Evolutionary conservation across 306 rosid species (phyloP).

Genomic region (Lathyrus aphaca): DNA sequence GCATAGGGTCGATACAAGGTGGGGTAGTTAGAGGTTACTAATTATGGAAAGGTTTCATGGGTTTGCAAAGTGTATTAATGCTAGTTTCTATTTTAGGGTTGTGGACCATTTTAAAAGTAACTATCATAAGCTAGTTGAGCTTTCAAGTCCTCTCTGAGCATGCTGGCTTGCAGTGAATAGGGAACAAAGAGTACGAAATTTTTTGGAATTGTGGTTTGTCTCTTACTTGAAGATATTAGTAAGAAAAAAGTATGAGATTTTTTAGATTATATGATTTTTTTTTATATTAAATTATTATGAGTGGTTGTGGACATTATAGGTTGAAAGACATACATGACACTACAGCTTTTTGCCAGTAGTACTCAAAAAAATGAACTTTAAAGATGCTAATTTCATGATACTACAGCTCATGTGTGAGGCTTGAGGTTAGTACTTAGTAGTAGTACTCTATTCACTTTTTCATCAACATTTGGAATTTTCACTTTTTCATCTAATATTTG

Average conservation of each 20-base stretch:
- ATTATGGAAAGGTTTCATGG: conserved; percentile 47
- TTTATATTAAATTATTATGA: conserved; percentile 9
- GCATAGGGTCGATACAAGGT: conserved; percentile 36
- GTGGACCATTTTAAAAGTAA: conserved; percentile 30
- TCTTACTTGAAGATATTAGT: conserved; percentile 26
- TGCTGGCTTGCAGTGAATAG: conserved; percentile 44
- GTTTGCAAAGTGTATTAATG: conserved; percentile 43
- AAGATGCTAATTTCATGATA: conserved; percentile 37
- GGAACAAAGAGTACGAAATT: conserved; percentile 44
- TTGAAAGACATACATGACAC: conserved; percentile 43
- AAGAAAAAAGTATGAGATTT: too few relatives aligned
- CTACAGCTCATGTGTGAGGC: conserved; percentile 36
- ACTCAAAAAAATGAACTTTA: conserved; percentile 36
- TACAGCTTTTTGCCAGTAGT: conserved; percentile 32
- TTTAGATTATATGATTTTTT: conserved; percentile 27
- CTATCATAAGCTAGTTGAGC: conserved; percentile 40
- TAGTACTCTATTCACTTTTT: conserved; percentile 12
- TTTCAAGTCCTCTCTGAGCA: conserved; percentile 42
- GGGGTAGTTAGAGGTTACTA: conserved; percentile 47
- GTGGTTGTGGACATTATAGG: conserved; percentile 37
- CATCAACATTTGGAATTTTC: too few relatives aligned
- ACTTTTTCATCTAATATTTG: neutral
- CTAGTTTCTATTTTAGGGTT: conserved; percentile 42
- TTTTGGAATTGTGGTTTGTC: conserved; percentile 42
- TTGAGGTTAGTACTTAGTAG: conserved; percentile 14